A percentile compares a stretch with the other conserved stretches of the same genome.
phyloP scores from a whole-genome alignment of 1,139 yeast species.

The Blastobotrys arbuscula region DNA sequence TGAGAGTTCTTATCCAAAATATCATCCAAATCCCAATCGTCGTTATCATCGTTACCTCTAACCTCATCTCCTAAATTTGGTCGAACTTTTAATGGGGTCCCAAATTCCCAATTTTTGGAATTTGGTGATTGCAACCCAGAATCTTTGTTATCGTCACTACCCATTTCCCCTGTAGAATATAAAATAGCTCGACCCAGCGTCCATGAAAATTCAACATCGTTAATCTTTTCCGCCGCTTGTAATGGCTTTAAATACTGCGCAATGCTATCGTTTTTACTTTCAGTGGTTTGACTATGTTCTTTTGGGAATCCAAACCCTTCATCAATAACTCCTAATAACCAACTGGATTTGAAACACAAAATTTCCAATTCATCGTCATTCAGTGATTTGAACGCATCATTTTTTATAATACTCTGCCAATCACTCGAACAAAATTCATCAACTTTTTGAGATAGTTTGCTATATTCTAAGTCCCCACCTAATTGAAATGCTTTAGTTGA shows the following conservation, averaged over 20 bases:
- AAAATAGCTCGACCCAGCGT: slow-evolving; percentile 74
- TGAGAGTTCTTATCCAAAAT: slow-evolving; percentile 40
- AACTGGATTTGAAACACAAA: slow-evolving; percentile 63
- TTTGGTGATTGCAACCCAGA: slow-evolving; percentile 40
- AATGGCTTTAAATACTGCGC: slow-evolving; percentile 41
- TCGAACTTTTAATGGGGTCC: slow-evolving; percentile 18
- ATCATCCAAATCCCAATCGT: slow-evolving; percentile 33
- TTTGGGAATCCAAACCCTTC: slow-evolving; percentile 66
- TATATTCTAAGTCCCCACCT: slow-evolving; percentile 38
- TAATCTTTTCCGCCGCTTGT: slow-evolving; percentile 55
- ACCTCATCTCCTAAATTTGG: slow-evolving; percentile 5
- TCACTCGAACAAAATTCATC: slow-evolving; percentile 43
- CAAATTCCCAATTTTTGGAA: slow-evolving; percentile 32
- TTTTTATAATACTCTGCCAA: slow-evolving; percentile 28
- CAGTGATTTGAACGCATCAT: slow-evolving; percentile 31
- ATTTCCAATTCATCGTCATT: slow-evolving; percentile 41
- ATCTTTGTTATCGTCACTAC: slow-evolving; percentile 46
- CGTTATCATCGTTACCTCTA: slow-evolving; percentile 15
- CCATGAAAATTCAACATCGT: slow-evolving; percentile 72
- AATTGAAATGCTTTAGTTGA: slow-evolving; percentile 45
- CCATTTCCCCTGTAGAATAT: slow-evolving; percentile 46
- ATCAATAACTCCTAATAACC: slow-evolving; percentile 67
- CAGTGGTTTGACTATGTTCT: slow-evolving; percentile 4
- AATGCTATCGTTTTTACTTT: slow-evolving; percentile 11
- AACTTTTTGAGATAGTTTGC: slow-evolving; percentile 42